These are phyloP conservation scores for Orbilia oligospora DNA, from an alignment of 2,329 filamentous ascomycete species.

Conservation along the genomic window DNA sequence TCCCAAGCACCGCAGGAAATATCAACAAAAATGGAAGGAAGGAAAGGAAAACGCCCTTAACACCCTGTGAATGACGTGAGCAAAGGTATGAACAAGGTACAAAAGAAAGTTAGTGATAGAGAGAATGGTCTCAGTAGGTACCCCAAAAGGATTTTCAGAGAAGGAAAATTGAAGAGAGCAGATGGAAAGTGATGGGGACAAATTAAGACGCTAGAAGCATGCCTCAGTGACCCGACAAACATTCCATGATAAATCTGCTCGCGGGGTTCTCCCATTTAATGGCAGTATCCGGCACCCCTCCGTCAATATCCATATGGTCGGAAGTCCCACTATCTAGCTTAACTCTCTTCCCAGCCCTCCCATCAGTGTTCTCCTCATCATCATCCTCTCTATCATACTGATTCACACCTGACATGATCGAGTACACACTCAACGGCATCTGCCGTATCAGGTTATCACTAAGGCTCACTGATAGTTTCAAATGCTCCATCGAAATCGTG, in stretches of 20 bases:
- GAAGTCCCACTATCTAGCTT: conserved; percentile 36
- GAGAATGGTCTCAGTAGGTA: background rate
- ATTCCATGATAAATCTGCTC: conserved; percentile 58
- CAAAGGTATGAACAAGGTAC: conserved; percentile 1
- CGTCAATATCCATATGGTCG: conserved; percentile 56
- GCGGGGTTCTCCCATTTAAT: conserved; percentile 60
- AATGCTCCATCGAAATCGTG: conserved; percentile 59
- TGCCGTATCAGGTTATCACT: conserved; percentile 60
- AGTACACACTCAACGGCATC: conserved; percentile 59
- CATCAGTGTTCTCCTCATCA: conserved; percentile 31
- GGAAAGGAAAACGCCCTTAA: conserved; percentile 42
- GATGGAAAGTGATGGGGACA: background rate
- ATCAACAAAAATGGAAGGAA: conserved; percentile 8
- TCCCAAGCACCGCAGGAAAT: conserved; percentile 3
- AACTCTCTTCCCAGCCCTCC: conserved; percentile 47
- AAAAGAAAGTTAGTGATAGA: background rate
- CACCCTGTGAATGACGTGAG: conserved; percentile 48
- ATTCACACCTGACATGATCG: conserved; percentile 46
- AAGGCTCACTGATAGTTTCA: conserved; percentile 46
- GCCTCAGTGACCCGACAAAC: conserved; percentile 55
- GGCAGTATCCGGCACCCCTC: conserved; percentile 44
- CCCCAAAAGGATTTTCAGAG: background rate
- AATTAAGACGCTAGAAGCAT: background rate
- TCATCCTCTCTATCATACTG: conserved; percentile 52
- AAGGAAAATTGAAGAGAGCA: background rate